Base-by-base conservation (phyloP, 805 yeast species). In the Candida awuae region DNA sequence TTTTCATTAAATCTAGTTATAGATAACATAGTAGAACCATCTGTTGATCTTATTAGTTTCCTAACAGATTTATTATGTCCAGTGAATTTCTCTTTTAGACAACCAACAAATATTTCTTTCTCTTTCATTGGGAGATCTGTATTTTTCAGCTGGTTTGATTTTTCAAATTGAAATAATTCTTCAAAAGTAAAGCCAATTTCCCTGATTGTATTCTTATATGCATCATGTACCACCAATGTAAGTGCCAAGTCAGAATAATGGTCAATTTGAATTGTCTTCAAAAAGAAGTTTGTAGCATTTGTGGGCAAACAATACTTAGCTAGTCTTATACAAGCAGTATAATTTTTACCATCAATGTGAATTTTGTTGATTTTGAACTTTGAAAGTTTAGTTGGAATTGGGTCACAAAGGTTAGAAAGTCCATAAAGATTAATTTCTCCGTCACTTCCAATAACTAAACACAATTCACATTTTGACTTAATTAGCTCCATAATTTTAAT, bases 31-130 rank as follows among this genome's bases (percentile, higher is more conserved):
- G 82, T 70, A 20, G 68, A 63, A 26, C 88, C 90, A 51, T 77
- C 75, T 6, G 75, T 63, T 1, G 94, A 81, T 49, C 87, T 74
- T 14, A 75, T 63, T 3, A 88, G 57, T 35, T 67, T 70, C 47
- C 73, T 75, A 17, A 88, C 77, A 0, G 95, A 84, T 53, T 87
- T 87, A 39, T 76, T 72, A 54, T 87, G 96, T 1, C 97, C 97
- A 2, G 94, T 85, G 39, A 80, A 73, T 48, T 81, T 78, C 45
- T 77, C 70, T 18, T 67, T 62, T 8, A 77, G 47, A 5, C 45
- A 45, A 6, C 65, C 67, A 9, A 62, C 47, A 2, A 10, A 4
- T 13, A 5, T 17, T 7, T 14, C 18, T 13, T 33, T 38, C 2
- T 8, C 13, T 5, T 18, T 23, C 4, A 20, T 21, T 17, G 10